Conservation (phyloP, 1,284 basidiomycete species). For the Ceratobasidium sp. region DNA sequence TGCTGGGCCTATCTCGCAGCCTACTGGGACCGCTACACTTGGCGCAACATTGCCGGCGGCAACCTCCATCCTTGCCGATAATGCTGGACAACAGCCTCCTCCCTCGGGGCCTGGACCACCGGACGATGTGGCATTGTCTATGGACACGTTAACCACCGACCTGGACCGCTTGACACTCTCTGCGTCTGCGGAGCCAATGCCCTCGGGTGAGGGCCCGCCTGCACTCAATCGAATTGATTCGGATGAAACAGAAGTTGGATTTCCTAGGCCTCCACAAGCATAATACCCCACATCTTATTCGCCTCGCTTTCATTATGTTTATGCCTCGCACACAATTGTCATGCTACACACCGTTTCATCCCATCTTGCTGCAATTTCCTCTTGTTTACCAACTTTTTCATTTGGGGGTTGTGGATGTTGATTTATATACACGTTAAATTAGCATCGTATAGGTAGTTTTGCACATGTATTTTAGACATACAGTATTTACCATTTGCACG, state of each 20-base stretch:
- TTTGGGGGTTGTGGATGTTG: neutral
- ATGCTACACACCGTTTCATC: neutral
- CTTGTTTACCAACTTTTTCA: neutral
- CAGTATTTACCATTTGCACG: no score
- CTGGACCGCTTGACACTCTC: conserved; percentile 6
- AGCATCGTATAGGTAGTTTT: neutral
- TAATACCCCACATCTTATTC: neutral
- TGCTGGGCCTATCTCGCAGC: no score
- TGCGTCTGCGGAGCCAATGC: neutral
- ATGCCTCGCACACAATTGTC: neutral
- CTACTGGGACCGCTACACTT: no score
- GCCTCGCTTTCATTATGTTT: no score
- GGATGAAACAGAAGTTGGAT: conserved; percentile 23
- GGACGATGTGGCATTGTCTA: neutral
- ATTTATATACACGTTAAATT: conserved; percentile 1
- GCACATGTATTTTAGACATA: neutral
- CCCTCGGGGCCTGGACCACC: conserved; percentile 30
- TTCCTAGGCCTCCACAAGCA: neutral
- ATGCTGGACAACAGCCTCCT: neutral
- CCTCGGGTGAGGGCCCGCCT: neutral
- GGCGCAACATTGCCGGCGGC: neutral
- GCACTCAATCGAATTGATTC: conserved; percentile 16
- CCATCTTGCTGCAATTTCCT: neutral
- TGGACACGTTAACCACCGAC: neutral
- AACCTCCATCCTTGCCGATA: neutral